Base-by-base conservation (phyloP, 2,329 filamentous ascomycete species). In the Hirsutella rhossiliensis region DNA sequence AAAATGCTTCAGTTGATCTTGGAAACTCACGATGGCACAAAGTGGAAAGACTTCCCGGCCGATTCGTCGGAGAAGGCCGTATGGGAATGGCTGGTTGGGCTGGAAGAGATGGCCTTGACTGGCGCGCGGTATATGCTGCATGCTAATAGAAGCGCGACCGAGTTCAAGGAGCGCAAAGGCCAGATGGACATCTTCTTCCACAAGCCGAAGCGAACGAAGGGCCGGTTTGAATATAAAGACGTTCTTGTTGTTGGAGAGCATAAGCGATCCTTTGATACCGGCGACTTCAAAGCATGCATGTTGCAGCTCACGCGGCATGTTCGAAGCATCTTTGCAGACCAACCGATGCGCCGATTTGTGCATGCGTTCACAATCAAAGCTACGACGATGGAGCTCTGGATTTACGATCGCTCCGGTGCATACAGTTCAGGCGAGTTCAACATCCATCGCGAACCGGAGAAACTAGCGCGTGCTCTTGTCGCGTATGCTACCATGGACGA, bases 241-340 rank as follows among this genome's bases (percentile, higher is more conserved):
- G 46, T 50, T 32, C 50, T 53, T 39, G 47, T 50, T 15, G 48
- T 45, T 34, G 47, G 48, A 17, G 44, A 52, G 45, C 47, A 50
- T n/a, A 52, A 49, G 46, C 45, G 40, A 44, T 47, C 45, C 1
- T 30, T 45, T 38, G 28, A 43, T 19, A 45, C 15, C 4, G 36
- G 32, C 40, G 15, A 32, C 28, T 53, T 53, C 29, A 52, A 49
- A 46, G 47, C 41, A 23, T 27, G 20, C 23, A 27, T 53, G 13
- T 42, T 52, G 15, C 48, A 53, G 29, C 44, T 53, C 20, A 42
- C 47, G 18, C 34, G 46, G 7, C 38, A 52, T 38, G 46, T 53
- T 6, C 47, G 45, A 41, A 27, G 37, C 19, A 20, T 42, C 17
- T 41, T 41, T 18, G 9, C 19, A 15, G 39, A 49, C 31, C 41